A percentile compares a stretch with the other conserved stretches of the same genome.
These are phyloP conservation scores for Dryas alaskensis DNA, from an alignment of 306 rosid genomes.

Conservation along the genomic window DNA sequence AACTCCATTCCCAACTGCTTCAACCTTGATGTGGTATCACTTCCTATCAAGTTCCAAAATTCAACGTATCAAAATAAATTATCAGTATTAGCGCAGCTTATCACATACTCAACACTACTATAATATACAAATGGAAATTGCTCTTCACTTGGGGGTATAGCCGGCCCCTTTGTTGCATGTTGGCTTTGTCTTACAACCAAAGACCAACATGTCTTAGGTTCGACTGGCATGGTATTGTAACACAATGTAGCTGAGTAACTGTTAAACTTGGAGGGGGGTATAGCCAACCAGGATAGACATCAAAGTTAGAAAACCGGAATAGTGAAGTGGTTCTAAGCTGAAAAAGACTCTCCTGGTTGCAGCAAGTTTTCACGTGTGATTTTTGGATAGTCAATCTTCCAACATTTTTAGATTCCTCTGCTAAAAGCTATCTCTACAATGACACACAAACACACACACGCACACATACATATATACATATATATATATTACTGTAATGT, in stretches of 20 bases:
- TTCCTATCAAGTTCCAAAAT: constrained; percentile 51
- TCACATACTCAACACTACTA: constrained; percentile 7
- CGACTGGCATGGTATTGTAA: too few species aligned
- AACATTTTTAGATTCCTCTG: background rate
- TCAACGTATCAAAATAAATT: constrained; percentile 21
- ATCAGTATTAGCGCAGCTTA: background rate
- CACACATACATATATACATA: too few species aligned
- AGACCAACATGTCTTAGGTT: too few species aligned
- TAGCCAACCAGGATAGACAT: background rate
- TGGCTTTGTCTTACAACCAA: too few species aligned
- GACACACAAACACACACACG: background rate
- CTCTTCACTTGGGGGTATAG: background rate
- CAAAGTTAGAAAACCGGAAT: background rate
- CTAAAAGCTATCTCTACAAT: background rate
- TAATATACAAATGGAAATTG: background rate
- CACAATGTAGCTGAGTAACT: too few species aligned
- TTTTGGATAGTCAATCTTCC: background rate
- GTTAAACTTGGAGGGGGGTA: too few species aligned
- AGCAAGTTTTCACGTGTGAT: background rate
- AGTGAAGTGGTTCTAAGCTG: background rate
- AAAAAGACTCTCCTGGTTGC: background rate
- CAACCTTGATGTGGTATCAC: constrained; percentile 78
- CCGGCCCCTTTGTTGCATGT: too few species aligned
- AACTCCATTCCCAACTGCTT: constrained; percentile 98
- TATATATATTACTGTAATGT: background rate